Base-by-base conservation (phyloP, 2,329 filamentous ascomycete species). In the Stagonosporopsis vannaccii region DNA sequence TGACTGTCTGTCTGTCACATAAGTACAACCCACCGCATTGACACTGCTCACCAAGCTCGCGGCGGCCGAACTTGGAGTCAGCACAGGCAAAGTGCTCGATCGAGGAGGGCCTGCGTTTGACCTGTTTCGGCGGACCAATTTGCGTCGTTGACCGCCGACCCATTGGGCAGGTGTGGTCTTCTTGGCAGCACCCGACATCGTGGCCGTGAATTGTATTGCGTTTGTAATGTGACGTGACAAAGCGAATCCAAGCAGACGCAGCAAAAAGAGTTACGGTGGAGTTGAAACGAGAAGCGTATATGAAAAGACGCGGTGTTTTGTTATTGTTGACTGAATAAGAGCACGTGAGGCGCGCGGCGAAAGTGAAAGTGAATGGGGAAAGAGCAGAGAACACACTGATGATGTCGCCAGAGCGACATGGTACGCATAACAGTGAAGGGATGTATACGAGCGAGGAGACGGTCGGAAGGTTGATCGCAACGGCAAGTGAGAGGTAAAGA, bases 71-170 rank as follows among this genome's bases (percentile, higher is more conserved):
- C 40, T 55, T 28, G 41, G 30, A 30, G 30, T 47, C 39, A 67
- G 33, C n/a, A 30, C 37, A 28, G 67, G 58, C 39, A 56, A 55
- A 15, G 64, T 67, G 30, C 39, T 59, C 11, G 63, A 63, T 19
- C 63, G 63, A 26, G 60, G 55, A 3, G 60, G 45, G 9, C 43
- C 55, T 30, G 32, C 40, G 26, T 39, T 52, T 35, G 44, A 30
- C 12, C 50, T 46, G 23, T 63, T 57, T 30, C 62, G 58, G 36
- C 67, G 69, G 6, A 49, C 32, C 33, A 66, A 51, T 28, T 65
- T 66, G 49, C 65, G 62, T 48, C 66, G 62, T 44, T 62, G 62
- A 15, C 61, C 56, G 15, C 54, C 60, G 23, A 63, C 55, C 41
- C 52, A 51, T 22, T 52, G 44, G 8, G 60, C 58, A 35, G 47